Evolutionary conservation across 148 eudicot genomes (phyloP).

Genomic region (Arctostaphylos glauca): DNA sequence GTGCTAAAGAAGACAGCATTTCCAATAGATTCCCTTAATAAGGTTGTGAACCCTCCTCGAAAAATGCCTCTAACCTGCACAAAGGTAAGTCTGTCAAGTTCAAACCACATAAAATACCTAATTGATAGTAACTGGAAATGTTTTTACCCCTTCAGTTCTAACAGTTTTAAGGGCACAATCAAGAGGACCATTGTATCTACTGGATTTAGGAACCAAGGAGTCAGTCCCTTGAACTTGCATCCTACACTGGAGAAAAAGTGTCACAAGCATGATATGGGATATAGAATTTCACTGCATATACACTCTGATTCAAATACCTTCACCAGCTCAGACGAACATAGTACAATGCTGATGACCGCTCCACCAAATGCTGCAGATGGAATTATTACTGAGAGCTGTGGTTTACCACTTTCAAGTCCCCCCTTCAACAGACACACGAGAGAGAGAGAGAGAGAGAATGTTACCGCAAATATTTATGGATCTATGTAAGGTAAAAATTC

Average conservation of each 20-base stretch:
- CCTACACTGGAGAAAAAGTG: slow-evolving; percentile 72
- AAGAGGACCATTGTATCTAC: slow-evolving; percentile 58
- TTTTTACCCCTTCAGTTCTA: slow-evolving; percentile 76
- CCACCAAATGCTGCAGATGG: slow-evolving; percentile 84
- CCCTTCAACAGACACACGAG: slow-evolving; percentile 37
- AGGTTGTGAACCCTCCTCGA: slow-evolving; percentile 84
- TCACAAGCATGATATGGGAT: slow-evolving; percentile 6
- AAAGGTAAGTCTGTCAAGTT: slow-evolving; percentile 28
- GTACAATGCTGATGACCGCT: slow-evolving; percentile 69
- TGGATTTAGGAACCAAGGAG: slow-evolving; percentile 52
- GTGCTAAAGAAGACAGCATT: slow-evolving; percentile 78
- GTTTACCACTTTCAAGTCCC: slow-evolving; percentile 51
- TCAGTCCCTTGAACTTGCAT: slow-evolving; percentile 96
- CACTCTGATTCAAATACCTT: slow-evolving; percentile 46
- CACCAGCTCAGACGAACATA: slow-evolving; percentile 80
- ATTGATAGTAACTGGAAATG: slow-evolving; percentile 4
- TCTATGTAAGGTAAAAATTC: slow-evolving; percentile 5
- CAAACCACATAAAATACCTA: slow-evolving; percentile 13
- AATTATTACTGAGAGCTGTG: slow-evolving; percentile 57
- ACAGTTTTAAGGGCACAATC: slow-evolving; percentile 78
- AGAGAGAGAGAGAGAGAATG: neutral
- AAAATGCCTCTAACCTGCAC: slow-evolving; percentile 78
- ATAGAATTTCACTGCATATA: slow-evolving; percentile 4
- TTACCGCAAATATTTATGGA: neutral
- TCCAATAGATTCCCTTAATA: slow-evolving; percentile 78